phyloP scores from a whole-genome alignment of 176 grass and related monocot species.

The Cenchrus purpureus region DNA sequence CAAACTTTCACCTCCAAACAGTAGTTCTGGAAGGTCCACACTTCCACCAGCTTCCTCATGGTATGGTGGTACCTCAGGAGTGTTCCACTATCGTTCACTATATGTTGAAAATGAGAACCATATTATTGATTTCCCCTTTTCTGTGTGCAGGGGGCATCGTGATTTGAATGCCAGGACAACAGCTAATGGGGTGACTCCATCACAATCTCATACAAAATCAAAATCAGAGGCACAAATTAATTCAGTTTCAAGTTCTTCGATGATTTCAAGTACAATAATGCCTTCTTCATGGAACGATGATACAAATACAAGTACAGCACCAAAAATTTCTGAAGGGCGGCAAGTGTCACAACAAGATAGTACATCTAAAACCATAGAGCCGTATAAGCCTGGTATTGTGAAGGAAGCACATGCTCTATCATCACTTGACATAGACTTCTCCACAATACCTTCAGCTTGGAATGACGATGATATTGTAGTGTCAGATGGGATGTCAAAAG shows the following conservation, averaged over 20 bases:
- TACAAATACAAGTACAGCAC: slow-evolving; percentile 55
- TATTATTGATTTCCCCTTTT: slow-evolving; percentile 26
- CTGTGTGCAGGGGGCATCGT: slow-evolving; percentile 62
- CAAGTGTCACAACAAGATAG: slow-evolving; percentile 38
- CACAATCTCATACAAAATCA: slow-evolving; percentile 56
- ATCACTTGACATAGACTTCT: slow-evolving; percentile 54
- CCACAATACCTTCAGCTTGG: slow-evolving; percentile 83
- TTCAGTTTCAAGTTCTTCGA: slow-evolving; percentile 45
- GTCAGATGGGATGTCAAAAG: slow-evolving; percentile 53
- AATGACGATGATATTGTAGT: slow-evolving; percentile 64
- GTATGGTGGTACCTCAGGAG: slow-evolving; percentile 47
- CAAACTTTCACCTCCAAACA: slow-evolving; percentile 71
- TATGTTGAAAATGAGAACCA: slow-evolving; percentile 24
- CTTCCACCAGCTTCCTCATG: slow-evolving; percentile 81
- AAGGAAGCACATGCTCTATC: slow-evolving; percentile 53
- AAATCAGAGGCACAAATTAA: slow-evolving; percentile 57
- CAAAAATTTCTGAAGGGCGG: slow-evolving; percentile 51
- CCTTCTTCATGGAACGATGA: slow-evolving; percentile 89
- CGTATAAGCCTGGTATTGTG: slow-evolving; percentile 62
- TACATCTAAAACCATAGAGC: slow-evolving; percentile 54
- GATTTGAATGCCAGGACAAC: slow-evolving; percentile 57
- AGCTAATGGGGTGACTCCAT: slow-evolving; percentile 44
- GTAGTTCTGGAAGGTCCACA: slow-evolving; percentile 69
- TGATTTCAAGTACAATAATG: slow-evolving; percentile 47
- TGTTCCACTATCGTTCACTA: neutral